phyloP scores from a whole-genome alignment of 2,329 filamentous ascomycete genomes.

The Colletotrichum sp. region DNA sequence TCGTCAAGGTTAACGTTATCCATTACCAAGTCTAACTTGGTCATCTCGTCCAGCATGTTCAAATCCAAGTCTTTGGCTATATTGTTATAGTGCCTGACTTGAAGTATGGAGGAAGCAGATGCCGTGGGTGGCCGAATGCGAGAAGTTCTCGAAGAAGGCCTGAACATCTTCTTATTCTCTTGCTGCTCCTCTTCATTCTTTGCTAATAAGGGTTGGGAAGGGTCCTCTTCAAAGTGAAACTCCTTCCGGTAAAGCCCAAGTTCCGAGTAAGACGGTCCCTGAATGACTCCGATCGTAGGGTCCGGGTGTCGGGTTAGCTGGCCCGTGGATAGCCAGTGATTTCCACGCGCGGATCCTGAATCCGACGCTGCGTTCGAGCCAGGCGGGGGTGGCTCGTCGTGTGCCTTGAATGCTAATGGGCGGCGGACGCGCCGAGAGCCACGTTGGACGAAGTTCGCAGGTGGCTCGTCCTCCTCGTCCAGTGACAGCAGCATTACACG shows the following conservation, averaged over 20 bases:
- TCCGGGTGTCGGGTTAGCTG: constrained; percentile 49
- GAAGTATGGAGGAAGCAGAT: neutral
- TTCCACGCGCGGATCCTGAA: constrained; percentile 29
- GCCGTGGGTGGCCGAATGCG: constrained; percentile 5
- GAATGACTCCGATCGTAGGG: constrained; percentile 57
- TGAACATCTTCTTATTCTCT: constrained; percentile 33
- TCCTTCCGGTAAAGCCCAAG: constrained; percentile 53
- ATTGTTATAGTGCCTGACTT: neutral
- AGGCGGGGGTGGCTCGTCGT: constrained; percentile 51
- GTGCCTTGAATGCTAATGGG: constrained; percentile 54
- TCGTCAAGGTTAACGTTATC: neutral
- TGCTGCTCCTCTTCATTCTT: constrained; percentile 50
- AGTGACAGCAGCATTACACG: constrained; percentile 61
- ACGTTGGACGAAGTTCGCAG: constrained; percentile 35
- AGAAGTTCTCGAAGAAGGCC: constrained; percentile 4
- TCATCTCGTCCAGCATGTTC: neutral
- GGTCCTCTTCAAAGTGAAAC: constrained; percentile 51
- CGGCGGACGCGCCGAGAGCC: constrained; percentile 41
- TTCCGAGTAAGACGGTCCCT: constrained; percentile 57
- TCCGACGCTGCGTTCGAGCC: constrained; percentile 22
- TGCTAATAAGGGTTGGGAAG: constrained; percentile 47
- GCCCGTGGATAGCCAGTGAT: constrained; percentile 40
- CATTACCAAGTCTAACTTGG: neutral
- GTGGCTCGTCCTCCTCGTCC: constrained; percentile 44
- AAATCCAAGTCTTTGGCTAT: neutral